Percentiles rank a stretch among this genome's conserved stretches.
These are phyloP conservation scores for Sclerotinia sclerotiorum DNA, from an alignment of 2,329 filamentous ascomycete species.

Conservation along the genomic window DNA sequence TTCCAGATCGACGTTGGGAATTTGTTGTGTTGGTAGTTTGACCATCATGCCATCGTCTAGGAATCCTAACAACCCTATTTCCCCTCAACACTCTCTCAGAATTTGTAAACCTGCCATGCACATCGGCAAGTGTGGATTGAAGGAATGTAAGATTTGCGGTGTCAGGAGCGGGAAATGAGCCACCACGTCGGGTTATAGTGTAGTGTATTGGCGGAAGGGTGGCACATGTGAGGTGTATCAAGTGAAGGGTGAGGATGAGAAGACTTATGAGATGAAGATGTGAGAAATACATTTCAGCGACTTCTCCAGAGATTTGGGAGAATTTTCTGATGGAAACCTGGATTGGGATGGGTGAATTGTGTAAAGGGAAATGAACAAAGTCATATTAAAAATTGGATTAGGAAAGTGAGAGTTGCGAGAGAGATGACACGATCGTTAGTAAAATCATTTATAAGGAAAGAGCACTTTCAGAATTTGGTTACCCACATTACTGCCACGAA, in stretches of 20 bases:
- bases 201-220: conserved; percentile 17
- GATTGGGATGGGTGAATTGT: neutral
- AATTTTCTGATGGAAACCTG: rapidly evolving
- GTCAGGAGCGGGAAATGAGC: conserved; percentile 13
- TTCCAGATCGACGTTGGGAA: neutral
- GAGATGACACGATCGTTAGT: too few relatives aligned
- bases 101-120: conserved; percentile 1
- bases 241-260: neutral
- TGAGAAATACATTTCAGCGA: neutral
- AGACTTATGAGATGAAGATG: neutral
- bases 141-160: conserved; percentile 15
- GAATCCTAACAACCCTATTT: neutral
- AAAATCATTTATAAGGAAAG: neutral
- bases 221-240: neutral
- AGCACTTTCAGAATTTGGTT: neutral
- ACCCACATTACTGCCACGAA: neutral
- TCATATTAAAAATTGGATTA: too few relatives aligned
- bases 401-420: neutral
- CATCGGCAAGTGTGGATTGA: neutral
- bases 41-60: conserved; percentile 4
- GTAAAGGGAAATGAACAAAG: neutral
- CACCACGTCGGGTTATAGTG: conserved; percentile 4
- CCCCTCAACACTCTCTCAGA: neutral
- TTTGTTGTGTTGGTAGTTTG: neutral
- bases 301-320: too few relatives aligned